Percentiles rank a stretch among this genome's conserved stretches.
phyloP scores from a whole-genome alignment of 129 eudicot genomes.

The Arctium lappa region DNA sequence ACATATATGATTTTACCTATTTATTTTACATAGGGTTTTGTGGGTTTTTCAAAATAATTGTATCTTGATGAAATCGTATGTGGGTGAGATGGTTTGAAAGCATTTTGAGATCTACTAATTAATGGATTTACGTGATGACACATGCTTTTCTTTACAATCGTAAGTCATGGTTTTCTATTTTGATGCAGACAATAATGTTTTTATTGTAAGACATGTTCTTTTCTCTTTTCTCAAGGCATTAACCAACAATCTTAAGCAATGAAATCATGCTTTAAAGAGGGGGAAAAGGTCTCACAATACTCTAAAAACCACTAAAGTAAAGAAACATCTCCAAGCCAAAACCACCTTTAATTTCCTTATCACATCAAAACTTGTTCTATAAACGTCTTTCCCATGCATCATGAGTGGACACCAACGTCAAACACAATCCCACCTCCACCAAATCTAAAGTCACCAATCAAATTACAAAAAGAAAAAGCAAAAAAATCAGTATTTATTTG shows the following conservation, averaged over 20 bases:
- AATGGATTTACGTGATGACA: not conserved
- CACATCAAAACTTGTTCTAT: slow-evolving; percentile 19
- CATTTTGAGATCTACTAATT: not conserved
- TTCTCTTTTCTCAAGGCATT: slow-evolving; percentile 39
- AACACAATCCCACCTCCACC: slow-evolving; percentile 29
- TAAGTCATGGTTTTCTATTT: slow-evolving; percentile 4
- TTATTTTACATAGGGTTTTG: not conserved
- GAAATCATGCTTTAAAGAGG: slow-evolving; percentile 25
- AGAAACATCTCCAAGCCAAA: slow-evolving; percentile 37
- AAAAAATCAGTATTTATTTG: not conserved
- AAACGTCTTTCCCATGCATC: slow-evolving; percentile 34
- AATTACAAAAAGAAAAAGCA: not conserved
- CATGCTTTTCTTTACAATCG: not conserved
- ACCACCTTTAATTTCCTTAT: slow-evolving; percentile 31
- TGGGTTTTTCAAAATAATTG: not conserved
- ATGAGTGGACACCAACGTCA: slow-evolving; percentile 40
- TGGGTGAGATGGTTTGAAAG: not conserved
- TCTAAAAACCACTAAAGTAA: slow-evolving; percentile 24
- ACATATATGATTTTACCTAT: not conserved
- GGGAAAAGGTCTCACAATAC: slow-evolving; percentile 27
- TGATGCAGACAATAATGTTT: not conserved
- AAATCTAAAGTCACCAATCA: slow-evolving; percentile 12
- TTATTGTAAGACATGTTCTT: slow-evolving; percentile 32
- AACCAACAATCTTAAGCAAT: slow-evolving; percentile 36
- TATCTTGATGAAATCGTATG: not conserved